phyloP scores from a whole-genome alignment of 192 early-diverging fungal genomes.

The Tieghemiomyces parasiticus region DNA sequence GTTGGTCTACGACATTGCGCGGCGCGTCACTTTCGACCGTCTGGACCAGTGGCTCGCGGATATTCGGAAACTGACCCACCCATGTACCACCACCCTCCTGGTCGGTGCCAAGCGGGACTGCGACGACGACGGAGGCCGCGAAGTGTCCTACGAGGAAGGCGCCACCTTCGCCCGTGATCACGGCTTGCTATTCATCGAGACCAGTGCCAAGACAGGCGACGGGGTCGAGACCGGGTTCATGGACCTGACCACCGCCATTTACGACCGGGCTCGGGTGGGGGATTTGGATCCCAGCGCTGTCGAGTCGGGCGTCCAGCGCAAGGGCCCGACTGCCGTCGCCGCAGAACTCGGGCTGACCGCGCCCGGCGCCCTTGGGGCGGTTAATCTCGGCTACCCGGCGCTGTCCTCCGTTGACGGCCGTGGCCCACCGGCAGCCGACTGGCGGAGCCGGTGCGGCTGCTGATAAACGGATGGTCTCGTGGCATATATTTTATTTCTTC shows the following conservation, averaged over 20 bases:
- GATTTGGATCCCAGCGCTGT: constrained; percentile 17
- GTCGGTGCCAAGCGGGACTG: constrained; percentile 54
- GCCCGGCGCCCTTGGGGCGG: no score
- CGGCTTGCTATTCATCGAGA: constrained; percentile 41
- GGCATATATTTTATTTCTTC: no score
- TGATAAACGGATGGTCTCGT: no score
- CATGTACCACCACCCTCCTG: constrained; percentile 48
- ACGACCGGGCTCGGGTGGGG: constrained; percentile 16
- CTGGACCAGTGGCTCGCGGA: constrained; percentile 51
- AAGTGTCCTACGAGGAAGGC: constrained; percentile 35
- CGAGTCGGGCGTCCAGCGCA: constrained; percentile 32
- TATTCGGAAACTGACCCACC: constrained; percentile 43
- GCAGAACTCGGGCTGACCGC: neutral
- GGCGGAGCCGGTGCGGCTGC: no score
- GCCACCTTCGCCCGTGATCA: constrained; percentile 33
- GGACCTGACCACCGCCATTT: constrained; percentile 17
- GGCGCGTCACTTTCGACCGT: constrained; percentile 42
- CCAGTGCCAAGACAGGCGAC: constrained; percentile 46
- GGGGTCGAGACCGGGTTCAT: constrained; percentile 32
- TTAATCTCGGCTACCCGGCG: no score
- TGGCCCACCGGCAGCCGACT: no score
- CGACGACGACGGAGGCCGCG: constrained; percentile 14
- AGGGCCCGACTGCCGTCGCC: constrained; percentile 15
- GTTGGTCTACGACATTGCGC: constrained; percentile 67
- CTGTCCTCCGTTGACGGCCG: no score